These are phyloP conservation scores for Collybia sp. DNA, from an alignment of 768 basidiomycete genomes.

Conservation along the genomic window DNA sequence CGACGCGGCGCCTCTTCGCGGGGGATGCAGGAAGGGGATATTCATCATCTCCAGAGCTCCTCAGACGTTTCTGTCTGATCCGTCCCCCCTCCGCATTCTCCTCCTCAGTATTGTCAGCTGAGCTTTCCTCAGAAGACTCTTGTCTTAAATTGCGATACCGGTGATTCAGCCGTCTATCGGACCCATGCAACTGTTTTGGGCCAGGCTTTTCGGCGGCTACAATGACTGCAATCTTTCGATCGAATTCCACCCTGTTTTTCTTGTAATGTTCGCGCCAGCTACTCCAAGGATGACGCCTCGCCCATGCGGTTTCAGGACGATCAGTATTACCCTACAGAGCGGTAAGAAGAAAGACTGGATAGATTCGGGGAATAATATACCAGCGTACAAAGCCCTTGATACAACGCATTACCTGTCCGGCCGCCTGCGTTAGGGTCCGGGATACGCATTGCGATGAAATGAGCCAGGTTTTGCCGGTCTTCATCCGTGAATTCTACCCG, in stretches of 20 bases:
- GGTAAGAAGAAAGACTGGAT: not conserved
- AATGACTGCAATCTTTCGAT: conserved; percentile 26
- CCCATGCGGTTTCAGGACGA: conserved; percentile 31
- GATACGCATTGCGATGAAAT: conserved; percentile 28
- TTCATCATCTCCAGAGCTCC: not conserved
- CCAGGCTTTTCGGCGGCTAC: conserved; percentile 18
- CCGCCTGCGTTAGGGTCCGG: conserved; percentile 34
- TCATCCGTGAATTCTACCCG: conserved; percentile 27
- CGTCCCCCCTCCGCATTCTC: not conserved
- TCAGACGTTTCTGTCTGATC: not conserved
- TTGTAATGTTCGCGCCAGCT: conserved; percentile 48
- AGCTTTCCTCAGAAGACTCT: not conserved
- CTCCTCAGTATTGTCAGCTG: not conserved
- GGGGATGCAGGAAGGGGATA: not conserved
- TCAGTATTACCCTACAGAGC: conserved; percentile 12
- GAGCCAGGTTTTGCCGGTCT: conserved; percentile 33
- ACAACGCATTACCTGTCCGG: conserved; percentile 30
- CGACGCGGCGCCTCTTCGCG: not conserved
- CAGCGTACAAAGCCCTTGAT: conserved; percentile 20
- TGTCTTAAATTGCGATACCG: not conserved
- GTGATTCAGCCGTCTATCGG: conserved; percentile 13
- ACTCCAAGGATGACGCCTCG: conserved; percentile 32
- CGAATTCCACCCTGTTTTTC: conserved; percentile 26
- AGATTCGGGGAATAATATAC: conserved; percentile 15
- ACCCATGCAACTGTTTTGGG: conserved; percentile 19